Evolutionary conservation across 2,329 filamentous ascomycete species (phyloP).

Genomic region (Monosporascus sp.): DNA sequence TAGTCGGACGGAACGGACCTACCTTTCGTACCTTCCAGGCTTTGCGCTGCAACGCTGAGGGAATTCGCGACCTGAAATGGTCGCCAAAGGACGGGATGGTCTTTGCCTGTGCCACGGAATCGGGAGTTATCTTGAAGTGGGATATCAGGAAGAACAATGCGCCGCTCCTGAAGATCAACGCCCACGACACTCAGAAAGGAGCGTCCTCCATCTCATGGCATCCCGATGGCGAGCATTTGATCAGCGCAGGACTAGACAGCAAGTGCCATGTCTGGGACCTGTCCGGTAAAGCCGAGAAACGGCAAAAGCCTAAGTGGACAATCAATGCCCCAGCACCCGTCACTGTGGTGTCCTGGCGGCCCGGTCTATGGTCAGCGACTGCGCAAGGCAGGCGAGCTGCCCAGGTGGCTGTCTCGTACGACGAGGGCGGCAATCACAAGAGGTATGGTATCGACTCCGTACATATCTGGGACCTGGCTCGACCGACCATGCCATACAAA

Average conservation of each 20-base stretch:
- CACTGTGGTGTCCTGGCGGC: constrained; percentile 56
- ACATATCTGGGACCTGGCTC: constrained; percentile 64
- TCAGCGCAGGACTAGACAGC: constrained; percentile 57
- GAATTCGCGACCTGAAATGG: constrained; percentile 60
- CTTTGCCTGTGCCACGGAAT: constrained; percentile 60
- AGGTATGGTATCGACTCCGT: constrained; percentile 52
- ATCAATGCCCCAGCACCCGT: constrained; percentile 57
- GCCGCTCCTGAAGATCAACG: constrained; percentile 54
- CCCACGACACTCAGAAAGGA: constrained; percentile 48
- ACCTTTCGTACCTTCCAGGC: constrained; percentile 44
- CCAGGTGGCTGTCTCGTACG: constrained; percentile 57
- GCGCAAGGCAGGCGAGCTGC: constrained; percentile 54
- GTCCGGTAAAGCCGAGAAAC: constrained; percentile 52
- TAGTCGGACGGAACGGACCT: constrained; percentile 41
- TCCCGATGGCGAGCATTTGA: constrained; percentile 59
- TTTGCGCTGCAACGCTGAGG: constrained; percentile 48
- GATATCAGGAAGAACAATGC: constrained; percentile 50
- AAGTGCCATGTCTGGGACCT: constrained; percentile 63
- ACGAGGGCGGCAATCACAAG: constrained; percentile 46
- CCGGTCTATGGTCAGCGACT: constrained; percentile 59
- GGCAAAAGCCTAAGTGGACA: constrained; percentile 59
- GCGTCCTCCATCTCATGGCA: constrained; percentile 62
- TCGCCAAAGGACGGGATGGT: constrained; percentile 55
- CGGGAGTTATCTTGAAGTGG: constrained; percentile 58
- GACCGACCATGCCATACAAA: constrained; percentile 62